Conservation (phyloP, 164 flowering plant genomes). For the Liriodendron chinense region DNA sequence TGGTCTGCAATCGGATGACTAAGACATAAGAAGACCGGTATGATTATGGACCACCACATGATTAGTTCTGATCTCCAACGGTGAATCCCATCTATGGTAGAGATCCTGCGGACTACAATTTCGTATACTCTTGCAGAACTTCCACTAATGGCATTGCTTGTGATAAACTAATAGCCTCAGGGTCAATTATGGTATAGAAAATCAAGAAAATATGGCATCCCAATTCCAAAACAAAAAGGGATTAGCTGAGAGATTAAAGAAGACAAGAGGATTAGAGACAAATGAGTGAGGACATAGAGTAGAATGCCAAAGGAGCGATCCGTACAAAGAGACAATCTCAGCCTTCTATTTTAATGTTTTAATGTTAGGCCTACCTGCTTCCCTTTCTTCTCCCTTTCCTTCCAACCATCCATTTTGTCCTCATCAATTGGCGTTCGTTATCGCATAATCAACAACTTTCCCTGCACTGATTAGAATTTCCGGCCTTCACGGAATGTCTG, state of each 20-base stretch:
- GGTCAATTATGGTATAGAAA: background rate
- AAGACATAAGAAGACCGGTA: background rate
- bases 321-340: slow-evolving; percentile 23
- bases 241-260: slow-evolving; percentile 3
- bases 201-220: background rate
- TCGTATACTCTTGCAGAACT: no score
- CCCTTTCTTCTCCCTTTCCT: background rate
- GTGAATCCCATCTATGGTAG: no score
- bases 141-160: background rate
- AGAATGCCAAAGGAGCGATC: slow-evolving; percentile 30
- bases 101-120: no score
- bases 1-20: background rate
- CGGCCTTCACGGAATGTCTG: no score
- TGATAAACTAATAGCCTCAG: no score
- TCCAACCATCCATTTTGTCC: background rate
- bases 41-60: no score
- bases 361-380: slow-evolving; percentile 25
- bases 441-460: background rate
- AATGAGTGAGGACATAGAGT: slow-evolving; percentile 14
- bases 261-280: slow-evolving; percentile 17
- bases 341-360: slow-evolving; percentile 14
- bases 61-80: no score
- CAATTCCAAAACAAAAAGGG: slow-evolving; percentile 1
- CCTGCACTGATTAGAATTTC: no score
- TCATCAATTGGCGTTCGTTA: background rate